These are phyloP conservation scores for Penicillium capsulatum DNA, from an alignment of 2,329 filamentous ascomycete species.

Conservation along the genomic window DNA sequence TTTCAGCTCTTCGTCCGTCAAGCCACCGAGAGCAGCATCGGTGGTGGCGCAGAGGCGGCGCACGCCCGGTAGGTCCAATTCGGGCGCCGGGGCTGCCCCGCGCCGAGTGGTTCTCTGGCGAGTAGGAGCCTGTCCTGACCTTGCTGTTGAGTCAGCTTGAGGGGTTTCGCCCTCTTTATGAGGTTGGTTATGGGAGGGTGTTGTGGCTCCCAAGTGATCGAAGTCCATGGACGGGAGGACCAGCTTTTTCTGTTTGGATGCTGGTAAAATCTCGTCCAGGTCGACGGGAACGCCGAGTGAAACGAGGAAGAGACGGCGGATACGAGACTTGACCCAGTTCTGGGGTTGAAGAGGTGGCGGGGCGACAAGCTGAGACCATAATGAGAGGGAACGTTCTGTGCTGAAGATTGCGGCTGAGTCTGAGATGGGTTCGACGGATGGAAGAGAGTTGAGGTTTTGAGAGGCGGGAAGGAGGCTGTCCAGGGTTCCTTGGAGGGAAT, in stretches of 20 bases:
- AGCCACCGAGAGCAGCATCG: constrained; percentile 72
- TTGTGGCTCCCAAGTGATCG: constrained; percentile 51
- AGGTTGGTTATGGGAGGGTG: constrained; percentile 41
- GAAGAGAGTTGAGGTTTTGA: constrained; percentile 33
- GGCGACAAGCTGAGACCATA: constrained; percentile 95
- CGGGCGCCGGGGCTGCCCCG: constrained; percentile 61
- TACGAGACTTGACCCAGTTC: constrained; percentile 96
- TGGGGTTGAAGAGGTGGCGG: constrained; percentile 91
- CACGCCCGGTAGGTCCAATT: constrained; percentile 73
- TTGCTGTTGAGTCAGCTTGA: constrained; percentile 20
- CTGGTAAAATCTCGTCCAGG: constrained; percentile 92
- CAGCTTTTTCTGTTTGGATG: constrained; percentile 96
- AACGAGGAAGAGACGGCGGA: constrained; percentile 89
- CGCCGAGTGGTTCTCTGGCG: constrained; percentile 35
- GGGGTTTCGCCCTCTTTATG: constrained; percentile 30
- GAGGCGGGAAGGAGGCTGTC: constrained; percentile 44
- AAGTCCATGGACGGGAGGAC: constrained; percentile 75
- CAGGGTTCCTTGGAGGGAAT: constrained; percentile 38
- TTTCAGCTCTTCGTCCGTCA: constrained; percentile 72
- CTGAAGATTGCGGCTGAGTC: constrained; percentile 63
- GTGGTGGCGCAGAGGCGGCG: constrained; percentile 78
- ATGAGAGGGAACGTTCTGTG: constrained; percentile 78
- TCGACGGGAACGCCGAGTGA: constrained; percentile 95
- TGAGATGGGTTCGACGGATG: constrained; percentile 39
- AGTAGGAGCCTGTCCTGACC: constrained; percentile 27